Conservation (phyloP, 2,329 filamentous ascomycete genomes). For the Venturia oleaginea region DNA sequence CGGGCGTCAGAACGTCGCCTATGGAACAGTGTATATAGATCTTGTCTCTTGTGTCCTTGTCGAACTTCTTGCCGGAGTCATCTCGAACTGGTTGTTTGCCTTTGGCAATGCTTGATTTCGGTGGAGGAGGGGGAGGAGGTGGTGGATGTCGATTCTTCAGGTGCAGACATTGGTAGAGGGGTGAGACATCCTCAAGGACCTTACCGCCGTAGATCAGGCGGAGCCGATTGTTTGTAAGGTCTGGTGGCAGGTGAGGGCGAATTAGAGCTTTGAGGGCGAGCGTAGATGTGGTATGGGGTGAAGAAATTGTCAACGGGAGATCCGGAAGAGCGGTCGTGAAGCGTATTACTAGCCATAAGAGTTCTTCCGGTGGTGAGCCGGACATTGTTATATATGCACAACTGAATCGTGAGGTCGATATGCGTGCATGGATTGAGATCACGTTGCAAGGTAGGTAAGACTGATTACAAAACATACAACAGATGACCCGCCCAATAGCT, state of each 20-base stretch:
- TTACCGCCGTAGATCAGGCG: constrained; percentile 87
- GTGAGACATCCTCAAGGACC: constrained; percentile 64
- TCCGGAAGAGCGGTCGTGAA: constrained; percentile 83
- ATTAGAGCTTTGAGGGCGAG: constrained; percentile 75
- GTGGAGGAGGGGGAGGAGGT: constrained; percentile 41
- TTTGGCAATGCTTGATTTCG: constrained; percentile 31
- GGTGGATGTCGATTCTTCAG: constrained; percentile 24
- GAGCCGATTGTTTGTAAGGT: constrained; percentile 59
- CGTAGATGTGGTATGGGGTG: constrained; percentile 60
- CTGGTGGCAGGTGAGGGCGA: constrained; percentile 56
- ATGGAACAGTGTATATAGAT: constrained; percentile 96
- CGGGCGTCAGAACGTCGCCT: constrained; percentile 57
- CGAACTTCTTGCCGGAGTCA: neutral
- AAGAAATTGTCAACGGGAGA: constrained; percentile 64
- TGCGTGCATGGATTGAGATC: neutral
- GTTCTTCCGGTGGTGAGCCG: constrained; percentile 25
- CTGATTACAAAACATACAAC: neutral
- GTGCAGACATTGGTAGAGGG: constrained; percentile 60
- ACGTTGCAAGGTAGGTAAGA: neutral
- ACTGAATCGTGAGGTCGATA: neutral
- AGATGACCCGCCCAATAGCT: neutral
- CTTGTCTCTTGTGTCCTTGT: constrained; percentile 23
- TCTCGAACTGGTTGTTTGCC: constrained; percentile 46
- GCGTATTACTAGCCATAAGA: constrained; percentile 72
- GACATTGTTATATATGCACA: neutral